A percentile compares a stretch with the other conserved stretches of the same genome.
These are phyloP conservation scores for Trichoderma hamatum DNA, from an alignment of 2,329 filamentous ascomycete species.

Conservation along the genomic window DNA sequence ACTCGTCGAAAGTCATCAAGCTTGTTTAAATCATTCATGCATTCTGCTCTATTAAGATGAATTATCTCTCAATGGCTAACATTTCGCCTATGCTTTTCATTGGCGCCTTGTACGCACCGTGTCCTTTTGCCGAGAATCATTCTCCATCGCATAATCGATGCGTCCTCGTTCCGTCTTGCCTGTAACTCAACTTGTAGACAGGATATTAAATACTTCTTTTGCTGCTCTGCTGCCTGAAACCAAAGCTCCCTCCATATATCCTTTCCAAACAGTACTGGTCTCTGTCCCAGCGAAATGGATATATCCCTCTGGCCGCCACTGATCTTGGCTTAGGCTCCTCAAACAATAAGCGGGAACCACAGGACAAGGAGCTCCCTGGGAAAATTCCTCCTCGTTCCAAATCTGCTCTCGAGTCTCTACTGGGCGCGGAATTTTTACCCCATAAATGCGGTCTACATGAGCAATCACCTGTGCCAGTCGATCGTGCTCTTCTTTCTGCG, in stretches of 20 bases:
- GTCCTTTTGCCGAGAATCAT: not conserved
- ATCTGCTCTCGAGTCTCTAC: slow-evolving; percentile 5
- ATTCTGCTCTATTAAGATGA: not conserved
- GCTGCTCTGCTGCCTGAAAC: slow-evolving; percentile 48
- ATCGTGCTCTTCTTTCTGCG: slow-evolving; percentile 29
- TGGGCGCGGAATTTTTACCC: slow-evolving; percentile 24
- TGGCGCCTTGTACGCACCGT: not conserved
- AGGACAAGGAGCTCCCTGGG: slow-evolving; percentile 41
- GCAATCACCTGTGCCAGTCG: slow-evolving; percentile 39
- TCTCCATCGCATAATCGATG: not conserved
- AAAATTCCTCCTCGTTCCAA: slow-evolving; percentile 37
- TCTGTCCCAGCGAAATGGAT: slow-evolving; percentile 56
- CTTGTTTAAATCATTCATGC: no score
- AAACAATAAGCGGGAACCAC: slow-evolving; percentile 39
- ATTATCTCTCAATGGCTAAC: not conserved
- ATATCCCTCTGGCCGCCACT: slow-evolving; percentile 42
- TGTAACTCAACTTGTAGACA: slow-evolving; percentile 6
- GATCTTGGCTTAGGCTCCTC: slow-evolving; percentile 34
- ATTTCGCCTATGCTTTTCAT: not conserved
- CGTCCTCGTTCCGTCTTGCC: not conserved
- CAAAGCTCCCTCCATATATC: slow-evolving; percentile 56
- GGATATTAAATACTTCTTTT: slow-evolving; percentile 42
- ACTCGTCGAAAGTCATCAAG: no score
- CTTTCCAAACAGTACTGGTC: slow-evolving; percentile 52
- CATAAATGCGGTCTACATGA: slow-evolving; percentile 36